Base-by-base conservation (phyloP, 1,284 basidiomycete genomes). In the Ceratobasidium sp. region DNA sequence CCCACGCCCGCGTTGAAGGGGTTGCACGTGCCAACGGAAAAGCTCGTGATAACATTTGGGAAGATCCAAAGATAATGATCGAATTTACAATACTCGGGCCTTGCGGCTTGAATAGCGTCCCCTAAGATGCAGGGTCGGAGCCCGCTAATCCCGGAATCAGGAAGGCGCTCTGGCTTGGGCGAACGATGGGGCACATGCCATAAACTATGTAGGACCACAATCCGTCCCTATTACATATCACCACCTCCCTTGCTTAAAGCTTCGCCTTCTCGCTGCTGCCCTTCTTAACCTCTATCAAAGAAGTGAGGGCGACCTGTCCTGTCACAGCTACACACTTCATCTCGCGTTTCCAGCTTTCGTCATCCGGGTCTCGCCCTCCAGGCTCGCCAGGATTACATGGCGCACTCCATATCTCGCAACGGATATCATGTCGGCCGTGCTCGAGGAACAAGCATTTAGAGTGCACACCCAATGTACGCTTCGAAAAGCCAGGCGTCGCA, bases 391-490 rank as follows among this genome's bases (percentile, higher is more conserved):
- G 46, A 18, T 21, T 21, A 21, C 44, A 36, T n/a, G 62, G 62
- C 18, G 62, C 62, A 25, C 46, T 64, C 62, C 62, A 64, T 21
- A 64, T 64, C 62, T 64, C 62, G 30, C 62, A 46, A 36, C 49
- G 33, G 4, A 25, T 46, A n/a, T 64, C 62, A 23, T 64, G 62
- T n/a, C 62, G 25, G 18, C 62, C 62, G 36, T 64, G 62, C 3
- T 64, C 62, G 25, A 64, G 40, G 28, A 64, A 64, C 16, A 16
- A 12, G 11, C 42, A 21, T 49, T 23, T 48, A 11, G 62, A 48
- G 28, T 51, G 51, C 8, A 64, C n/a, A 11, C 62, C 62, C 3
- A 64, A 16, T n/a, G 62, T 51, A 14, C 62, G 44, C 16, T 23
- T 3, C 23, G 62, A 30, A 23, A 28, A 51, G 18, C 46, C 46